Base-by-base conservation (phyloP, 1,284 basidiomycete species). In the Bondarzewia mesenterica region DNA sequence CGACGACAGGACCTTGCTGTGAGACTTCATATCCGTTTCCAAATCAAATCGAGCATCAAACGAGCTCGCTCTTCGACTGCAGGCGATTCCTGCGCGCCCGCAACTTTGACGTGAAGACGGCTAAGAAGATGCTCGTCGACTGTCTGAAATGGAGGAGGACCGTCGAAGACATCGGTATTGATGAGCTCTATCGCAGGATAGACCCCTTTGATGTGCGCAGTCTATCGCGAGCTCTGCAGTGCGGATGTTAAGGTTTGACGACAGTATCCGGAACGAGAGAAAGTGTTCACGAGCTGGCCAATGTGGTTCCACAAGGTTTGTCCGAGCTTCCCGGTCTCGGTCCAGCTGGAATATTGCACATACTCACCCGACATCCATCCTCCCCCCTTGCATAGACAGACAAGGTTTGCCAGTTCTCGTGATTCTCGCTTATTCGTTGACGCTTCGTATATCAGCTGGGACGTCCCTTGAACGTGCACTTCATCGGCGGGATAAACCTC, bases 231-330 rank as follows among this genome's bases (percentile, higher is more conserved):
- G n/a, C n/a, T n/a, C n/a, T n/a, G n/a, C n/a, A n/a, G n/a, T n/a
- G n/a, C n/a, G n/a, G 4, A 75, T 87, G 12, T 85, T 85, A 56
- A 74, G 82, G 46, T 78, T 51, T 87, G 84, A 84, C 83, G 82
- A 4, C 74, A 86, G 66, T n/a, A n/a, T n/a, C n/a, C n/a, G n/a
- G n/a, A n/a, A n/a, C n/a, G n/a, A n/a, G n/a, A n/a, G n/a, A n/a
- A n/a, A n/a, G n/a, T n/a, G n/a, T n/a, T n/a, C n/a, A n/a, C n/a
- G n/a, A n/a, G n/a, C n/a, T n/a, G n/a, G n/a, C n/a, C n/a, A n/a
- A n/a, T n/a, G n/a, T n/a, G n/a, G n/a, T n/a, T n/a, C n/a, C n/a
- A n/a, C n/a, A n/a, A n/a, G n/a, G n/a, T n/a, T n/a, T n/a, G n/a
- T n/a, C n/a, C n/a, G n/a, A n/a, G n/a, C n/a, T n/a, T n/a, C n/a